These are phyloP conservation scores for Ramaria rubella DNA, from an alignment of 768 basidiomycete species.

Conservation along the genomic window DNA sequence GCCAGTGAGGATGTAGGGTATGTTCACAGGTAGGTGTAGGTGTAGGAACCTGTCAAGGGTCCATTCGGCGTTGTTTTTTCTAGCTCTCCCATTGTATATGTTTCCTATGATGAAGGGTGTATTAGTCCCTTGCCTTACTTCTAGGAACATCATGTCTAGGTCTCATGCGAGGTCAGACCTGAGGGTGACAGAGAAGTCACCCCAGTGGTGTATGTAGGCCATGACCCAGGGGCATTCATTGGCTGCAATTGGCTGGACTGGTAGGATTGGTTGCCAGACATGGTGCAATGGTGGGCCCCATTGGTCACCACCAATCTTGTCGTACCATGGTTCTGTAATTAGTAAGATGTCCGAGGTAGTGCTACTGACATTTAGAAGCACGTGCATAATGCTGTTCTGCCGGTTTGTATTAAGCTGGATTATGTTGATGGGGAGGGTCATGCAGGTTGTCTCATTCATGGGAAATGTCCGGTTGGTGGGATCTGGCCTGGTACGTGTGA, in stretches of 20 bases:
- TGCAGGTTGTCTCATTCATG: not conserved
- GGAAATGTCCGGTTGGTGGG: not conserved
- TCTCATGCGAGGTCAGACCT: constrained; percentile 20
- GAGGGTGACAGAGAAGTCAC: constrained; percentile 20
- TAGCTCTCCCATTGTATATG: constrained; percentile 19
- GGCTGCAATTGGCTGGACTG: not conserved
- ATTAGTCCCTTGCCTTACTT: constrained; percentile 16
- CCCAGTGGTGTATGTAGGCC: constrained; percentile 14
- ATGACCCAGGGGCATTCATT: constrained; percentile 12
- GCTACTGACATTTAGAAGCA: constrained; percentile 1
- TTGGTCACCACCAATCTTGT: too few species aligned
- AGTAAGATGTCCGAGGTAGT: constrained; percentile 11
- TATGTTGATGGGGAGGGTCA: constrained; percentile 2
- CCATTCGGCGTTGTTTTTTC: constrained; percentile 1
- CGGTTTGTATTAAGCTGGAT: constrained; percentile 11
- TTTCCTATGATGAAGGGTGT: constrained; percentile 19
- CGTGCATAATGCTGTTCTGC: not conserved
- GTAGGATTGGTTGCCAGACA: too few species aligned
- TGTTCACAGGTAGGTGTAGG: constrained; percentile 6
- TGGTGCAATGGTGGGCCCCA: not conserved
- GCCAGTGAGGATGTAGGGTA: constrained; percentile 19
- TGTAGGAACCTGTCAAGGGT: not conserved
- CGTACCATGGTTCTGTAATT: constrained; percentile 14
- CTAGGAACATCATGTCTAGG: constrained; percentile 21
- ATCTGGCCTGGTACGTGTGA: not conserved